A percentile compares a stretch with the other conserved stretches of the same genome.
These are phyloP conservation scores for Magnusiomyces tetraspermus DNA, from an alignment of 1,139 yeast species.

Conservation along the genomic window DNA sequence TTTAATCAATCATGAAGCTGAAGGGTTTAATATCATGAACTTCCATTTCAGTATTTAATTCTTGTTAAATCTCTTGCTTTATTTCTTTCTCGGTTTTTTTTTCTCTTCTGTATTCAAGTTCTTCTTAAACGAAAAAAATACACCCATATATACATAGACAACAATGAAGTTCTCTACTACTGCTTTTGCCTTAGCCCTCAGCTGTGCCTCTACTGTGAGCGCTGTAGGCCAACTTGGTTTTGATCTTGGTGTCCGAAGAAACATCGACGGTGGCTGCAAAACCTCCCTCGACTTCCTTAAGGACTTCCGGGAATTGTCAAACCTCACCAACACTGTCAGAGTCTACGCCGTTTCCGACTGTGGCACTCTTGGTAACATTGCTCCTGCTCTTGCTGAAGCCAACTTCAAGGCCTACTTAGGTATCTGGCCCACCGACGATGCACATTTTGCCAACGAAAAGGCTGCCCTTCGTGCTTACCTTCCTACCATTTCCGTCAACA, in stretches of 20 bases:
- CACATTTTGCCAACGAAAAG: conserved; percentile 63
- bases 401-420: conserved; percentile 72
- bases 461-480: conserved; percentile 56
- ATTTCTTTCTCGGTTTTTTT: too few relatives aligned
- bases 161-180: too few relatives aligned
- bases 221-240: conserved; percentile 40
- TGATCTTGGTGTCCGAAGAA: conserved; percentile 69
- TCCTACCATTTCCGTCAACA: conserved; percentile 57
- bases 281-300: conserved; percentile 51
- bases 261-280: conserved; percentile 42
- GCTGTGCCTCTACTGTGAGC: conserved; percentile 5
- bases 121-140: too few relatives aligned
- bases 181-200: conserved; percentile 3
- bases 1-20: too few relatives aligned
- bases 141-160: too few relatives aligned
- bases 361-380: conserved; percentile 70
- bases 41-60: too few relatives aligned
- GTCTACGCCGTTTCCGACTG: conserved; percentile 85
- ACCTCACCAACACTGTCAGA: conserved; percentile 55
- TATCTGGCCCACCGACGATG: conserved; percentile 81
- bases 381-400: conserved; percentile 73
- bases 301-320: conserved; percentile 50
- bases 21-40: too few relatives aligned
- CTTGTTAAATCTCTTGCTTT: too few relatives aligned
- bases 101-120: too few relatives aligned